These are phyloP conservation scores for Ophiostoma novo-ulmi DNA, from an alignment of 2,329 filamentous ascomycete species.

Conservation along the genomic window DNA sequence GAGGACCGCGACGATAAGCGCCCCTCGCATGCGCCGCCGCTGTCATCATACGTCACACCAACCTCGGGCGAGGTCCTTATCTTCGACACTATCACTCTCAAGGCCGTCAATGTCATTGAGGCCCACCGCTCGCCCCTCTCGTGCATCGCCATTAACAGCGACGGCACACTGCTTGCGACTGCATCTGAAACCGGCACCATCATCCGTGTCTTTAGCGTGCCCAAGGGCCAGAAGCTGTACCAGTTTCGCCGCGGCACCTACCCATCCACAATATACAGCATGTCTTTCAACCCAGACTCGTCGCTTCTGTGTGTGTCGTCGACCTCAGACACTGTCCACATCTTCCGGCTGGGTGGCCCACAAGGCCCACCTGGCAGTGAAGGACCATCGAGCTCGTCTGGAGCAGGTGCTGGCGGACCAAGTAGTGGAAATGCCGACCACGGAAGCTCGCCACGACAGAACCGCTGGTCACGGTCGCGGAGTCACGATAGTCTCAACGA, in stretches of 20 bases:
- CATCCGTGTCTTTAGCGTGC: slow-evolving; percentile 90
- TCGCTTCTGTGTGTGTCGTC: slow-evolving; percentile 93
- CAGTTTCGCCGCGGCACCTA: slow-evolving; percentile 95
- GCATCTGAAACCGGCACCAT: slow-evolving; percentile 97
- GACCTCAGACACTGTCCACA: slow-evolving; percentile 91
- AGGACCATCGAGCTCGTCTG: slow-evolving; percentile 15
- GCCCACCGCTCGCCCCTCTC: slow-evolving; percentile 89
- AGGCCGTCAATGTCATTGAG: slow-evolving; percentile 92
- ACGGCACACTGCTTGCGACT: slow-evolving; percentile 86
- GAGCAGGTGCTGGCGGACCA: neutral
- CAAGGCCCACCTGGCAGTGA: slow-evolving; percentile 31
- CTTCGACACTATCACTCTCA: slow-evolving; percentile 82
- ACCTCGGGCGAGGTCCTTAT: slow-evolving; percentile 90
- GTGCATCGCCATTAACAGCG: slow-evolving; percentile 84
- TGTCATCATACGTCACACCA: slow-evolving; percentile 70
- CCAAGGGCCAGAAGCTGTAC: slow-evolving; percentile 85
- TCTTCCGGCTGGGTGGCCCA: slow-evolving; percentile 71
- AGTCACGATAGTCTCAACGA: slow-evolving; percentile 54
- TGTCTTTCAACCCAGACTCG: slow-evolving; percentile 95
- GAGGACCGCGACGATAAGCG: slow-evolving; percentile 54
- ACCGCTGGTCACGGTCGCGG: slow-evolving; percentile 50
- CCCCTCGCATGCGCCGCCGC: slow-evolving; percentile 79
- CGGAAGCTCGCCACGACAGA: slow-evolving; percentile 33
- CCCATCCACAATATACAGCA: slow-evolving; percentile 92
- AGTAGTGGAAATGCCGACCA: slow-evolving; percentile 31